Conservation (phyloP, 169 alveolate genomes). For the Eimeria tenella region DNA sequence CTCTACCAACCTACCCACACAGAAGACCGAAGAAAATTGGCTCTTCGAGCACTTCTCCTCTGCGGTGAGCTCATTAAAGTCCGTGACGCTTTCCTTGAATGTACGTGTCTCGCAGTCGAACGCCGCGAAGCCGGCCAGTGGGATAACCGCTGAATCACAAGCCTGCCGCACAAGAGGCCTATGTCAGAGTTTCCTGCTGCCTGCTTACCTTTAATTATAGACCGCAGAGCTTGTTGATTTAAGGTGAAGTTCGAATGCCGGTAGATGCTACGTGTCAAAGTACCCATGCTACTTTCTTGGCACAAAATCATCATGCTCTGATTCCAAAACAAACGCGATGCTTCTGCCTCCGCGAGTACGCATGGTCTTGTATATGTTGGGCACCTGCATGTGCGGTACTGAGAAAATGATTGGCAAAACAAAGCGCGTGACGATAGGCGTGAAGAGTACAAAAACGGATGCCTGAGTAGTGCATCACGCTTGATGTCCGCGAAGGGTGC, state of each 20-base stretch:
- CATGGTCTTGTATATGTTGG: constrained; percentile 66
- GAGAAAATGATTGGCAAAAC: not conserved
- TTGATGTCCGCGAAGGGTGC: no score
- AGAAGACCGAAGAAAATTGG: constrained; percentile 53
- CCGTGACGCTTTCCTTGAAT: constrained; percentile 15
- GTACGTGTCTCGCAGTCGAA: constrained; percentile 72
- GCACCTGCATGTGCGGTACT: constrained; percentile 59
- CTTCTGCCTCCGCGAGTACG: constrained; percentile 58
- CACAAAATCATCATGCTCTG: constrained; percentile 65
- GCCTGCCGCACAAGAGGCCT: no score
- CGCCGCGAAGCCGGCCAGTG: constrained; percentile 6
- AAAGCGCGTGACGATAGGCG: not conserved
- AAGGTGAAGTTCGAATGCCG: no score
- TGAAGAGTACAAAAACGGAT: no score
- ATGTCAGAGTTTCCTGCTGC: no score
- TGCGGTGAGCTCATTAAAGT: constrained; percentile 35
- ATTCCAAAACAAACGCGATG: constrained; percentile 67
- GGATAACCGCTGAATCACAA: constrained; percentile 37
- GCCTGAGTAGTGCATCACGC: no score
- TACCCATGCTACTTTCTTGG: constrained; percentile 58
- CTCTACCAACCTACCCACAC: constrained; percentile 54
- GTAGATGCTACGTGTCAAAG: no score
- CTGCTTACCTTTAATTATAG: no score
- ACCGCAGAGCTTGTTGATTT: no score
- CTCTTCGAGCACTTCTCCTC: constrained; percentile 43